Percentiles rank a stretch among this genome's conserved stretches.
Conservation (phyloP, 2,329 filamentous ascomycete genomes). For the Furcasterigmium furcatum region DNA sequence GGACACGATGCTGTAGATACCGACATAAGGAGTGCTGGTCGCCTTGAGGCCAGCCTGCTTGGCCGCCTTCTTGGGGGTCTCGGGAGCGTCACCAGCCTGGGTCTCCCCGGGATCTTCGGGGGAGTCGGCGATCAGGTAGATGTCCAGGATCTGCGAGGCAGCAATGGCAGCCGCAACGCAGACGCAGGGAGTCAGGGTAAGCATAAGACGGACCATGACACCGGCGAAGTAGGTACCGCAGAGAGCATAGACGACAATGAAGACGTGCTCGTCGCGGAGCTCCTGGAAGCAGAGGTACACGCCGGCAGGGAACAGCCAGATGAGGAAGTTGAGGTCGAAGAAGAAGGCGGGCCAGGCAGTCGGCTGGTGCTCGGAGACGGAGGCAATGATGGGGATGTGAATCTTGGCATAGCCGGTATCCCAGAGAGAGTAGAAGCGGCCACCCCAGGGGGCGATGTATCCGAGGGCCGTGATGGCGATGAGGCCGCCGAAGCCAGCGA, state of each 20-base stretch:
- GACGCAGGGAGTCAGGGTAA: slow-evolving; percentile 93
- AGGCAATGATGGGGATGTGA: slow-evolving; percentile 98
- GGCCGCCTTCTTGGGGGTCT: slow-evolving; percentile 52
- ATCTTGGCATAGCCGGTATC: slow-evolving; percentile 99
- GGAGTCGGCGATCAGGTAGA: slow-evolving; percentile 67
- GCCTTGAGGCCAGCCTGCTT: slow-evolving; percentile 63
- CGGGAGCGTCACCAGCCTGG: slow-evolving; percentile 37
- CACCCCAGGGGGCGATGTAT: slow-evolving; percentile 94
- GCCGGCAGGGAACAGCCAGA: slow-evolving; percentile 98
- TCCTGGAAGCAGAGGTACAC: slow-evolving; percentile 98
- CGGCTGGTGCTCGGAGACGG: slow-evolving; percentile 98
- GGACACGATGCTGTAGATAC: slow-evolving; percentile 77
- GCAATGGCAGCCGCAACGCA: slow-evolving; percentile 92
- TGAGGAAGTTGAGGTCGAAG: slow-evolving; percentile 96
- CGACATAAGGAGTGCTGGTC: slow-evolving; percentile 69
- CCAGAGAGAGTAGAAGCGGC: slow-evolving; percentile 98
- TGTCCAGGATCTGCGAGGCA: slow-evolving; percentile 83
- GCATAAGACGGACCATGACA: slow-evolving; percentile 99
- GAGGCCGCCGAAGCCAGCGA: slow-evolving; percentile 53
- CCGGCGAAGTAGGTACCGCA: slow-evolving; percentile 97
- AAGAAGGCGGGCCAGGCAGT: slow-evolving; percentile 99
- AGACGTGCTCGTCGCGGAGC: slow-evolving; percentile 93
- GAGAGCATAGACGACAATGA: slow-evolving; percentile 95
- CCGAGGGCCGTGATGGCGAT: slow-evolving; percentile 84
- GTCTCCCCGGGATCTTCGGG: slow-evolving; percentile 49